A percentile compares a stretch with the other conserved stretches of the same genome.
Evolutionary conservation across 1,139 yeast genomes (phyloP).

Genomic region (Magnusiomyces paraingens): DNA sequence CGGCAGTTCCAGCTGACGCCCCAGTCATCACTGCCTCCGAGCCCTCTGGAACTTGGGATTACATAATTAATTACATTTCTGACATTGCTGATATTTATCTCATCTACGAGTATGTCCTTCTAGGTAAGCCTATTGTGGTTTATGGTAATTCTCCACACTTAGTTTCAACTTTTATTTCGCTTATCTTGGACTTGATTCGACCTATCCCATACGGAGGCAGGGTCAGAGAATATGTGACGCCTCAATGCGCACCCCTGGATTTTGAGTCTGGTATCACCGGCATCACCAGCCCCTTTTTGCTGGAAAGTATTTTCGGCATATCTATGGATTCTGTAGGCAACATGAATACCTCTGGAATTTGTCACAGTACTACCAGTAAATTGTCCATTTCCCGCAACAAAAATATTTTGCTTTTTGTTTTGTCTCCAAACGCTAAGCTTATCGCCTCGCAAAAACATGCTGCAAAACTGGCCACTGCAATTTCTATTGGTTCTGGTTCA

Average conservation of each 20-base stretch:
- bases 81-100: conserved; percentile 24
- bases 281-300: conserved; percentile 25
- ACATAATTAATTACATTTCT: conserved; percentile 18
- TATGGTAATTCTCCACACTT: conserved; percentile 25
- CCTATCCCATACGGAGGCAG: conserved; percentile 23
- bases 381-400: neutral
- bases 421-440: conserved; percentile 6
- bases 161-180: conserved; percentile 25
- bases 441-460: conserved; percentile 4
- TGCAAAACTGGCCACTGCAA: neutral
- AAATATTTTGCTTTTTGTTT: conserved; percentile 9
- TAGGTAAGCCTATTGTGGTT: conserved; percentile 23
- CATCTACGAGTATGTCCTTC: conserved; percentile 25
- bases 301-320: conserved; percentile 13
- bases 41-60: conserved; percentile 24
- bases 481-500: neutral
- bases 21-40: conserved; percentile 17
- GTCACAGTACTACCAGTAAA: no score
- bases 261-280: conserved; percentile 23
- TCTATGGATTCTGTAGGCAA: neutral
- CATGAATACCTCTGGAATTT: neutral
- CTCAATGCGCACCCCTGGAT: conserved; percentile 1
- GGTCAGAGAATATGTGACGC: conserved; percentile 27
- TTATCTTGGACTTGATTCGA: conserved; percentile 23
- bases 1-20: conserved; percentile 5